Conservation (phyloP, 2,329 filamentous ascomycete species). For the Claviceps digitariae region DNA sequence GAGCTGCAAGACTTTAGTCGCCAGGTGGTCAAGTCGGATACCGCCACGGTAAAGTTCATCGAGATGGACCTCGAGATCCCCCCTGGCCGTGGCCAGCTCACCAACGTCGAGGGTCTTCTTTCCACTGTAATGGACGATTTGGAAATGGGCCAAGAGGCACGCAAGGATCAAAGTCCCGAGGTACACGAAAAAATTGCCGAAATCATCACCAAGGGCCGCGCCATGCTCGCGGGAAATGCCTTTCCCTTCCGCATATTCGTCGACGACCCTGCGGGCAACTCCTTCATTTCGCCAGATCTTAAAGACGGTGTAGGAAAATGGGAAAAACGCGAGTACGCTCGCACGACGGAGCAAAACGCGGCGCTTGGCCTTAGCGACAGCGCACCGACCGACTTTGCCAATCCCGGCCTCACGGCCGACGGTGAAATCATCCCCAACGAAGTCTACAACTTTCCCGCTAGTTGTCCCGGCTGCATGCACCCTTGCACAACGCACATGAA, state of each 20-base stretch:
- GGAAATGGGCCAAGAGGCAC: constrained; percentile 64
- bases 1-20: constrained; percentile 61
- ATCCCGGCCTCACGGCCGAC: constrained; percentile 36
- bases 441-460: constrained; percentile 84
- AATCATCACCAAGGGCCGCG: constrained; percentile 58
- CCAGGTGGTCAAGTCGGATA: constrained; percentile 87
- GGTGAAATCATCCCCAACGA: constrained; percentile 86
- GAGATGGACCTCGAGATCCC: constrained; percentile 91
- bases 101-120: constrained; percentile 84
- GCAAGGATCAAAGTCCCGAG: constrained; percentile 67
- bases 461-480: constrained; percentile 81
- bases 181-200: constrained; percentile 64
- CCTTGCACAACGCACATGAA: constrained; percentile 91
- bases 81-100: constrained; percentile 76
- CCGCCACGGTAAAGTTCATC: constrained; percentile 72
- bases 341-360: constrained; percentile 77
- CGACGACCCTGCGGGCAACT: constrained; percentile 90
- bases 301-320: constrained; percentile 76
- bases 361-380: constrained; percentile 62
- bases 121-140: constrained; percentile 68
- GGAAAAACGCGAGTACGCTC: constrained; percentile 69
- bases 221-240: constrained; percentile 62
- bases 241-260: constrained; percentile 83
- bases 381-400: constrained; percentile 35
- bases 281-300: constrained; percentile 83